Percentiles rank a stretch among this genome's conserved stretches.
phyloP scores from a whole-genome alignment of 176 grass and related monocot species.

The Avena sativa region DNA sequence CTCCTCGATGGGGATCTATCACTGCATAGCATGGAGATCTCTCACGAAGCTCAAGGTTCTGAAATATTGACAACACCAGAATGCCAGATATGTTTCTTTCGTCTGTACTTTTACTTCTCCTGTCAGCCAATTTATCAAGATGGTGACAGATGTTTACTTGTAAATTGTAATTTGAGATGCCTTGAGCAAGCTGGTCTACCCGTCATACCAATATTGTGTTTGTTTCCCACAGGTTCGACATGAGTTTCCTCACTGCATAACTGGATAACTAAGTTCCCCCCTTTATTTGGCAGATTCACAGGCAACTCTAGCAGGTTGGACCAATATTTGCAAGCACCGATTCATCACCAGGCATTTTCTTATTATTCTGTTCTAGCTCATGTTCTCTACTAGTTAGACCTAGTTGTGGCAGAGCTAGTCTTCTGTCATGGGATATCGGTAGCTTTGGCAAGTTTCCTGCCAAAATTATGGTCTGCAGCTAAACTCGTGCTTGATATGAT shows the following conservation, averaged over 20 bases:
- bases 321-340: background rate
- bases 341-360: background rate
- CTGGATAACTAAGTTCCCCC: background rate
- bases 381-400: background rate
- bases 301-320: background rate
- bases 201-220: background rate
- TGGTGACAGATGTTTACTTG: background rate
- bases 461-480: background rate
- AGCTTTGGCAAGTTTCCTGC: background rate
- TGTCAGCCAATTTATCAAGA: conserved; percentile 44
- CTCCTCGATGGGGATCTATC: background rate
- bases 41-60: conserved; percentile 12
- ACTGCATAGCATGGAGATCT: background rate
- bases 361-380: conserved; percentile 9
- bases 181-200: background rate
- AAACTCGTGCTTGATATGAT: conserved; percentile 1
- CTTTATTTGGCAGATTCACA: background rate
- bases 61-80: conserved; percentile 18
- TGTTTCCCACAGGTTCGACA: background rate
- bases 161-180: background rate
- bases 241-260: background rate
- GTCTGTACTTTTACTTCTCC: conserved; percentile 41
- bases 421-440: background rate
- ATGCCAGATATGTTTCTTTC: conserved; percentile 23
- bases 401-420: background rate